phyloP scores from a whole-genome alignment of 331 rosid genomes.

The Pyracantha coccinea region DNA sequence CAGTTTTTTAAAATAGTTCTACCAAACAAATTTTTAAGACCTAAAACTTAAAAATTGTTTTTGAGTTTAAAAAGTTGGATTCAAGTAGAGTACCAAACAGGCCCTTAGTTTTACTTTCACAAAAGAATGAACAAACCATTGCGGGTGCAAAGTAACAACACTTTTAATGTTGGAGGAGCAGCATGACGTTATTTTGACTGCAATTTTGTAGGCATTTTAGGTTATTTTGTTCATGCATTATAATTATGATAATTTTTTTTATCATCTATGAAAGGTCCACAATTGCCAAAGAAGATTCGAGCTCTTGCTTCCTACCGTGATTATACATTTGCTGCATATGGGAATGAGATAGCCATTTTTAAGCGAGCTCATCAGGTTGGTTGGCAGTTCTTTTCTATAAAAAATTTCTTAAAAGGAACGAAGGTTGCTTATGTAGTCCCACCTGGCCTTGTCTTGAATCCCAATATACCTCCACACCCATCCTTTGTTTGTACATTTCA shows the following conservation, averaged over 20 bases:
- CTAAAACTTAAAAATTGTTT: too few species aligned
- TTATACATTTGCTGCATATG: constrained; percentile 70
- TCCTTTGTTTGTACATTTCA: neutral
- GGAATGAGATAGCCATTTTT: constrained; percentile 59
- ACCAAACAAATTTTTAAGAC: too few species aligned
- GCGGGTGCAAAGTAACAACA: neutral
- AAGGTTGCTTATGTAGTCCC: neutral
- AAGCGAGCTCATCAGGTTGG: constrained; percentile 78
- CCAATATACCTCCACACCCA: neutral
- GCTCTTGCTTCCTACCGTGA: constrained; percentile 87
- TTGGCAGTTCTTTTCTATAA: neutral
- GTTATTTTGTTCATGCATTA: neutral
- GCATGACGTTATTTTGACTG: neutral
- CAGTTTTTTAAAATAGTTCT: too few species aligned
- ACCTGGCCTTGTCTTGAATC: neutral
- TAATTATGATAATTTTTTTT: neutral
- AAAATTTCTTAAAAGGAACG: neutral
- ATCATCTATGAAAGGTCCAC: constrained; percentile 46
- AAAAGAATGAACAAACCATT: too few species aligned
- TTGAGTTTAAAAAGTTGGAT: too few species aligned
- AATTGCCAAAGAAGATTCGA: constrained; percentile 70
- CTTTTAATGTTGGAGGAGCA: neutral
- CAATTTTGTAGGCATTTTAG: neutral
- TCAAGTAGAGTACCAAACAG: too few species aligned
- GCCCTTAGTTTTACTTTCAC: too few species aligned